phyloP scores from a whole-genome alignment of 2,329 filamentous ascomycete genomes.

The Delphinella strobiligena region DNA sequence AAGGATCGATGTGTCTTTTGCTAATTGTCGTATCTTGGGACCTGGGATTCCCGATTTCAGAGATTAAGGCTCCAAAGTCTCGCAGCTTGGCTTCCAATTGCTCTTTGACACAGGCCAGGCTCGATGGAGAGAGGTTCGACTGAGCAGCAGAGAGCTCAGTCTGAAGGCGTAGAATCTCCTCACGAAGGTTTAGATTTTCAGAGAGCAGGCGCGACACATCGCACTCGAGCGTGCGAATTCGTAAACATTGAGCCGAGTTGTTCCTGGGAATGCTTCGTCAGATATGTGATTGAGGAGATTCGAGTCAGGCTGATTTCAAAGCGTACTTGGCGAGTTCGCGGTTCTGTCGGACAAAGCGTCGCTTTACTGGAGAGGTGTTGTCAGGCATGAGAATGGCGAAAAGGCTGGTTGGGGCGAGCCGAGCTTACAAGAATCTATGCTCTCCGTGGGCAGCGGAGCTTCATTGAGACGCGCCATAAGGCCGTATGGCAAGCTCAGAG shows the following conservation, averaged over 20 bases:
- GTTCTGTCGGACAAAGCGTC: slow-evolving; percentile 71
- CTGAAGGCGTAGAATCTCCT: slow-evolving; percentile 58
- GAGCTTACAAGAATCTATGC: slow-evolving; percentile 56
- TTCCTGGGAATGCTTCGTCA: slow-evolving; percentile 31
- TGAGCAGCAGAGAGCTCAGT: slow-evolving; percentile 50
- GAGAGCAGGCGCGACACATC: slow-evolving; percentile 63
- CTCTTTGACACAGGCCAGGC: slow-evolving; percentile 56
- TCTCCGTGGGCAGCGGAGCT: slow-evolving; percentile 44
- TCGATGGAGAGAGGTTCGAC: slow-evolving; percentile 46
- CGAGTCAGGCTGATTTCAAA: background rate
- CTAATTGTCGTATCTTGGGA: slow-evolving; percentile 8
- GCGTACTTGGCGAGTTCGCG: slow-evolving; percentile 57
- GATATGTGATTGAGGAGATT: background rate
- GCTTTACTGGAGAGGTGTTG: slow-evolving; percentile 46
- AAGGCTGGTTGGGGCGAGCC: slow-evolving; percentile 4
- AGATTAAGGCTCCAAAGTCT: slow-evolving; percentile 57
- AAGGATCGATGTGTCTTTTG: slow-evolving; percentile 12
- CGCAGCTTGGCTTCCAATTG: slow-evolving; percentile 60
- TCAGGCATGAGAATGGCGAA: slow-evolving; percentile 7
- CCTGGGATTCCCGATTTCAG: slow-evolving; percentile 39
- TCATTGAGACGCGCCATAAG: slow-evolving; percentile 73
- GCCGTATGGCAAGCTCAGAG: slow-evolving; percentile 6
- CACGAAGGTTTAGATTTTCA: slow-evolving; percentile 65
- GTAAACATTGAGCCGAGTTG: slow-evolving; percentile 66
- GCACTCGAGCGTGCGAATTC: slow-evolving; percentile 64